Base-by-base conservation (phyloP, 176 grass and related monocot species). In the Zea mays region DNA sequence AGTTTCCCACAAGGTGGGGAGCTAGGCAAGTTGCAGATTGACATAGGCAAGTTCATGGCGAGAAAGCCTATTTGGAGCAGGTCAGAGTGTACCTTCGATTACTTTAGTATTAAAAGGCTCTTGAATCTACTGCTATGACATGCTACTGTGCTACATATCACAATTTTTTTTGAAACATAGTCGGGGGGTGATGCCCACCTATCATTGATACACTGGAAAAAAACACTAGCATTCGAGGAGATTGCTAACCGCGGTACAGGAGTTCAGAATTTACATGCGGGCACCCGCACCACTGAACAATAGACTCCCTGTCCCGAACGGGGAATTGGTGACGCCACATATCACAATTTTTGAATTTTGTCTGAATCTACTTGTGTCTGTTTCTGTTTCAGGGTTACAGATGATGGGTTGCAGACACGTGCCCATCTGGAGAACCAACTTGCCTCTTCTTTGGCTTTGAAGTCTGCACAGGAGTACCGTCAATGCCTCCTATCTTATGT, bases 391-490 rank as follows among this genome's bases (percentile, higher is more conserved):
- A 84, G 85, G 72, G 89, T 91, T 83, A 87, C 83, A 8, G 95
- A 94, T 83, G 95, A 94, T 80, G 89, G 82, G 47, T 86, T 88
- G 65, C 91, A 98, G 67, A 98, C 95, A 15, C 82, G 91, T 1
- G 89, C 87, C 35, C 95, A 98, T 86, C 85, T 98, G 50, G 95
- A 98, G 77, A 92, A 87, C 57, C 95, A 98, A 71, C 83, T 98
- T 51, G 89, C 91, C 67, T 84, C 95, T 43, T 83, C 95, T n/a
- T 60, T 94, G 60, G 85, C 87, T 82, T 84, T 98, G 21, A 87
- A 94, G 55, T 98, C 95, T 7, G 83, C 95, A 79, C 86, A 90
- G 75, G 95, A 98, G 70, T 98, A 98, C 75, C 72, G 79, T 50
- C 95, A 98, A 64, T 90, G 89, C 79, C 89, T 98, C 65, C 66